Percentiles rank a stretch among this genome's conserved stretches.
Conservation (phyloP, 2,329 filamentous ascomycete genomes). For the Fusarium neocosmosporiellum region DNA sequence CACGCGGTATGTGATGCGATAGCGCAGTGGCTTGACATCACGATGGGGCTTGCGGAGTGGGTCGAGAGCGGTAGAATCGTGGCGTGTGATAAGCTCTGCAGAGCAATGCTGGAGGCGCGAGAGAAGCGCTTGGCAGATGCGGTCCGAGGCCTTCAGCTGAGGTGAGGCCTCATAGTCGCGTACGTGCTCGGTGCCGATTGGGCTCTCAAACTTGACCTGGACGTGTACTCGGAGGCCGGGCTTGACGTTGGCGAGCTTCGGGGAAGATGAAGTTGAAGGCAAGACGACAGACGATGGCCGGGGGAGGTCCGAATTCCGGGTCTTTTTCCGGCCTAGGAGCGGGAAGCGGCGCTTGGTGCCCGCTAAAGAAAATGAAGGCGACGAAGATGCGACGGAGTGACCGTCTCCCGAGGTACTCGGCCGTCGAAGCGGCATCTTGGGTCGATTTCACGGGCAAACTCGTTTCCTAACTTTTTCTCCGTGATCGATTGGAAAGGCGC, state of each 20-base stretch:
- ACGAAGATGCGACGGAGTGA: conserved; percentile 36
- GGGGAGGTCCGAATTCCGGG: conserved; percentile 35
- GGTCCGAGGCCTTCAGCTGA: conserved; percentile 56
- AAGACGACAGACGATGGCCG: conserved; percentile 34
- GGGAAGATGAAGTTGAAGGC: conserved; percentile 15
- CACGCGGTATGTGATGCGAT: conserved; percentile 61
- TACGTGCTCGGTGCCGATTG: conserved; percentile 56
- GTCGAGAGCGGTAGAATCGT: conserved; percentile 60
- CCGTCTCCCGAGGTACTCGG: conserved; percentile 41
- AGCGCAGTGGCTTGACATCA: conserved; percentile 58
- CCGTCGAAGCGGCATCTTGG: conserved; percentile 43
- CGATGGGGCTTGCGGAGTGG: conserved; percentile 48
- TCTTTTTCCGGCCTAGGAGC: conserved; percentile 45
- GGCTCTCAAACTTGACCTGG: conserved; percentile 59
- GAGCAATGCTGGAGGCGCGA: conserved; percentile 63
- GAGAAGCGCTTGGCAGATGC: conserved; percentile 61
- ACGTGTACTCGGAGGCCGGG: conserved; percentile 55
- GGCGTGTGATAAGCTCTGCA: conserved; percentile 64
- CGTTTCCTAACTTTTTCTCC: conserved; percentile 4
- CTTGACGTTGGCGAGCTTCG: conserved; percentile 30
- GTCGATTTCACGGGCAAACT: conserved; percentile 9
- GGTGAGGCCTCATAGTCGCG: conserved; percentile 61
- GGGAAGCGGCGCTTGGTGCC: conserved; percentile 47
- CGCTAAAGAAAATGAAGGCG: conserved; percentile 36
- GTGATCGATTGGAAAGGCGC: neutral